Base-by-base conservation (phyloP, 179 eudicot species). In the Drosera spatulata region DNA sequence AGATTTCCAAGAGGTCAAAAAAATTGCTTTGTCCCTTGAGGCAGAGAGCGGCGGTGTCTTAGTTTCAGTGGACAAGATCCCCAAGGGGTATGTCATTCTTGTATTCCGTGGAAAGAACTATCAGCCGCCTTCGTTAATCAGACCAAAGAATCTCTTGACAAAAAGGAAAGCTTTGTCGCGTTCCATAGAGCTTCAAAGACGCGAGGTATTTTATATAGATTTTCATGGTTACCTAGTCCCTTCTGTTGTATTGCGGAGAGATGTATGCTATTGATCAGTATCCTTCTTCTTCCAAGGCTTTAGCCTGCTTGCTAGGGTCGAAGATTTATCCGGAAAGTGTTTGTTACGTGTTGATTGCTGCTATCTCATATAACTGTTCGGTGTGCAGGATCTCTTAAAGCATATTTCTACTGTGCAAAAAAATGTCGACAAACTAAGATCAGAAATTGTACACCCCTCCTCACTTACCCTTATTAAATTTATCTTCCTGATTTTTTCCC, bases 171-270 rank as follows among this genome's bases (percentile, higher is more conserved):
- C 98, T 37, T 76, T 91, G 77, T 88, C 98, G 10, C 95, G 98
- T 60, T 91, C 98, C 45, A 88, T 91, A 60, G 98, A 91, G 80
- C 84, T 88, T 69, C 98, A 91, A 77, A 85, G 95, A 76, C 87
- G 75, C 40, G 82, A 91, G 98, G 98, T 91, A 85, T 10, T 33
- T 9, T 6, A 33, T 7, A 0, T 53, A 45, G 10, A 8, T 37
- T 7, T 55, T 39, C 50, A 10, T 56, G 11, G 43, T 37, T 37
- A 15, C 58, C 47, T 59, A 44, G 33, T 22, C 33, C 33, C 33
- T 22, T 22, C 33, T 22, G 33, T 22, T 22, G 33, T 22, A 22
- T 22, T 22, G 33, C 33, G 33, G 33, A 22, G 33, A 22, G 33
- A 22, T 22, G 33, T 22, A 22, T 22, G 33, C 33, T 22, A 22